A percentile compares a stretch with the other conserved stretches of the same genome.
phyloP scores from a whole-genome alignment of 345 rosid genomes.

The Rubroshorea leprosula region DNA sequence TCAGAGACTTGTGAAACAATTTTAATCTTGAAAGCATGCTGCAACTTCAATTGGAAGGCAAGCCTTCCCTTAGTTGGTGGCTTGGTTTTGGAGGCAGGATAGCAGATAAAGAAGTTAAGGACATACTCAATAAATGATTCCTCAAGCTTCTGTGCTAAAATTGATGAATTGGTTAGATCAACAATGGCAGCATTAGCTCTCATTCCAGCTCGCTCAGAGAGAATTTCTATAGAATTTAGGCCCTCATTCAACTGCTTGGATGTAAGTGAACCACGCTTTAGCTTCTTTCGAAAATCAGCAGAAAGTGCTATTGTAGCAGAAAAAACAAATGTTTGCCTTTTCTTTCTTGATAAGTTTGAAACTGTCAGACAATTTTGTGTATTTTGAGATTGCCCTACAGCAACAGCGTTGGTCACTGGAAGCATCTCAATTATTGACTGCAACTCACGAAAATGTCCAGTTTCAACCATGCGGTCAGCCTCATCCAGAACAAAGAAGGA shows the following conservation, averaged over 20 bases:
- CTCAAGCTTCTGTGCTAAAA: slow-evolving; percentile 70
- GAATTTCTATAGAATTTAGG: slow-evolving; percentile 72
- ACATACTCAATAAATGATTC: slow-evolving; percentile 80
- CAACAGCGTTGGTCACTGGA: slow-evolving; percentile 44
- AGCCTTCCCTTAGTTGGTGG: not conserved
- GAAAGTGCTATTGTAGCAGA: slow-evolving; percentile 95
- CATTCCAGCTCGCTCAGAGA: slow-evolving; percentile 92
- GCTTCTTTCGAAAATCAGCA: slow-evolving; percentile 88
- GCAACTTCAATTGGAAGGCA: not conserved
- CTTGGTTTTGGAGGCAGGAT: not conserved
- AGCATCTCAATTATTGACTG: slow-evolving; percentile 94
- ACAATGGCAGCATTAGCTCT: slow-evolving; percentile 71
- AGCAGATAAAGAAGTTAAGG: slow-evolving; percentile 12
- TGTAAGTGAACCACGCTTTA: slow-evolving; percentile 59
- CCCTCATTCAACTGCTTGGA: slow-evolving; percentile 58
- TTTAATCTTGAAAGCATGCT: too few relatives aligned
- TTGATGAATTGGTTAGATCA: slow-evolving; percentile 78
- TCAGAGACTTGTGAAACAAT: too few relatives aligned
- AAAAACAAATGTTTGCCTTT: slow-evolving; percentile 91
- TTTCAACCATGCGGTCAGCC: slow-evolving; percentile 96
- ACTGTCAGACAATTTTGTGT: slow-evolving; percentile 47
- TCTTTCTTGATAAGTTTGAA: slow-evolving; percentile 63
- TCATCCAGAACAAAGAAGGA: slow-evolving; percentile 98
- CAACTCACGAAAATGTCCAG: slow-evolving; percentile 88
- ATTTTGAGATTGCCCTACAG: slow-evolving; percentile 41